phyloP scores from a whole-genome alignment of 148 eudicot genomes.

The Vaccinium myrtillus region DNA sequence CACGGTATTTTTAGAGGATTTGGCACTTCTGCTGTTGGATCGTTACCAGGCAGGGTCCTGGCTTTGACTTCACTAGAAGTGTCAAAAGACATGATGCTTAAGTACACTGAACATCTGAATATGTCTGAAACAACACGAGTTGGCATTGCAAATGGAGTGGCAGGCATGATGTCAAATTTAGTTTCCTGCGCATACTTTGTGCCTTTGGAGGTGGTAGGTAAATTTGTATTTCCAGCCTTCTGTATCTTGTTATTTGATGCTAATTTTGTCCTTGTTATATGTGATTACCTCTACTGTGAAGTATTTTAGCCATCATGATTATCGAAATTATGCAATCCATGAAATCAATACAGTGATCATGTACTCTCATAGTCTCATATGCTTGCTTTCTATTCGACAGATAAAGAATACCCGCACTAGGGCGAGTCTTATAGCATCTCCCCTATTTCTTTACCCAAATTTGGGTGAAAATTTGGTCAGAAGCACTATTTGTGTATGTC shows the following conservation, averaged over 20 bases:
- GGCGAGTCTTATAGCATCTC: background rate
- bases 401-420: background rate
- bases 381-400: background rate
- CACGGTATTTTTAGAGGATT: slow-evolving; percentile 74
- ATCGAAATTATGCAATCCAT: background rate
- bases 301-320: background rate
- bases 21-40: slow-evolving; percentile 72
- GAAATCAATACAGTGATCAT: background rate
- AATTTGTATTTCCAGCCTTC: slow-evolving; percentile 6
- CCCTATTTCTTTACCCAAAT: too few species aligned
- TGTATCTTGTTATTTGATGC: background rate
- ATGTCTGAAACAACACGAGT: slow-evolving; percentile 68
- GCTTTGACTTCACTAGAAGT: slow-evolving; percentile 68
- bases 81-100: slow-evolving; percentile 61
- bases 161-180: slow-evolving; percentile 78
- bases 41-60: slow-evolving; percentile 68
- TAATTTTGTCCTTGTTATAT: background rate
- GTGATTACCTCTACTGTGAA: background rate
- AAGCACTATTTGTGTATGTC: too few species aligned
- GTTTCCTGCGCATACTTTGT: slow-evolving; percentile 67
- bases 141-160: slow-evolving; percentile 71
- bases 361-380: background rate
- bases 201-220: slow-evolving; percentile 82
- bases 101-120: slow-evolving; percentile 46
- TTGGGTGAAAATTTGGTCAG: too few species aligned